Evolutionary conservation across 2,329 filamentous ascomycete species (phyloP).

Genomic region (Thielaviopsis cerberus): DNA sequence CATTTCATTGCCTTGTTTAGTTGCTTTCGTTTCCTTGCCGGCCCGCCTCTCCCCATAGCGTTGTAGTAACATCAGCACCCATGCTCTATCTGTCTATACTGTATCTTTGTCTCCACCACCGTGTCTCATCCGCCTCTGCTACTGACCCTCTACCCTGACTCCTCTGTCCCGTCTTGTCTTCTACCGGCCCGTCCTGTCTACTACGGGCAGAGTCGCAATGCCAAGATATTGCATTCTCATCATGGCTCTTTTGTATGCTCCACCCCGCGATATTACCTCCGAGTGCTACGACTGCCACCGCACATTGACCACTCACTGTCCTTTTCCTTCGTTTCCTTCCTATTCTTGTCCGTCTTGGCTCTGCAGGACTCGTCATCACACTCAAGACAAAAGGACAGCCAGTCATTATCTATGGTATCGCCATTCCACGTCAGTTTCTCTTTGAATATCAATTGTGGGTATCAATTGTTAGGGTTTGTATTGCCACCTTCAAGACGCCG

Average conservation of each 20-base stretch:
- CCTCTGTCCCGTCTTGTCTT: neutral
- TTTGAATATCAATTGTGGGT: neutral
- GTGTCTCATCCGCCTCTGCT: neutral
- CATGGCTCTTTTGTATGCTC: neutral
- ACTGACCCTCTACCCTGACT: neutral
- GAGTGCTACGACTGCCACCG: neutral
- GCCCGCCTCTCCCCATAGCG: too few relatives aligned
- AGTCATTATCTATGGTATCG: too few relatives aligned
- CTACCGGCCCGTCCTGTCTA: neutral
- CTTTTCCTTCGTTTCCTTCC: neutral
- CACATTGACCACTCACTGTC: neutral
- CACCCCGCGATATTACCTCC: neutral
- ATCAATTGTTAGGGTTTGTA: neutral
- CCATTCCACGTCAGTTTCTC: too few relatives aligned
- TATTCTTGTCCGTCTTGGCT: neutral
- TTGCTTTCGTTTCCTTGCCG: too few relatives aligned
- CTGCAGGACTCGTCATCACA: neutral
- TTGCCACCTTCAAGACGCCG: too few relatives aligned
- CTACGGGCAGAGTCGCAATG: neutral
- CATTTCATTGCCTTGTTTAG: too few relatives aligned
- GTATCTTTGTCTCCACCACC: too few relatives aligned
- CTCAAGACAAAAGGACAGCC: neutral
- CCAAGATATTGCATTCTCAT: neutral
- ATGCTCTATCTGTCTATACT: too few relatives aligned
- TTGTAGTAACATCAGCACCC: too few relatives aligned